Percentiles rank a stretch among this genome's conserved stretches.
Conservation (phyloP, 2,329 filamentous ascomycete species). For the Penicillium sp. region DNA sequence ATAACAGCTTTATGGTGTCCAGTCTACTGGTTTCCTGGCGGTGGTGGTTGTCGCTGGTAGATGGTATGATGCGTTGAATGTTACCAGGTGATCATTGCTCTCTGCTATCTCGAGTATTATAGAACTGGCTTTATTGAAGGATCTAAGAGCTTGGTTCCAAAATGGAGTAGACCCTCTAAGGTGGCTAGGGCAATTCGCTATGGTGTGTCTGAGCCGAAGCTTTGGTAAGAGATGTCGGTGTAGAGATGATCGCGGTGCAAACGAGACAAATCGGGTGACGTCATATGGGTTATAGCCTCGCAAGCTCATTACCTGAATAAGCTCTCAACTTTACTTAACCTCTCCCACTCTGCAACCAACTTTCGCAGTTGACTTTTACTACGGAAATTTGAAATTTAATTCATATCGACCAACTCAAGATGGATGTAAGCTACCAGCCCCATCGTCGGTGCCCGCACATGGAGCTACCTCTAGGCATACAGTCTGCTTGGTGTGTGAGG, state of each 20-base stretch:
- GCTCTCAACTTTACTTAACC: neutral
- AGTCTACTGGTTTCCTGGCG: no score
- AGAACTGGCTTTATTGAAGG: no score
- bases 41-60: no score
- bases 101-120: no score
- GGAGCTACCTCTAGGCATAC: neutral
- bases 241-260: conserved; percentile 1
- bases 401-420: neutral
- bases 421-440: conserved; percentile 10
- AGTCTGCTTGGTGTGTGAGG: neutral
- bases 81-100: no score
- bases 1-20: no score
- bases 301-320: neutral
- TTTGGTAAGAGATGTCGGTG: no score
- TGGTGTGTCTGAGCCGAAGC: no score
- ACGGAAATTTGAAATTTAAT: neutral
- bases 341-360: neutral
- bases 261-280: conserved; percentile 13
- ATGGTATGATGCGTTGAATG: no score
- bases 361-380: neutral
- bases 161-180: no score
- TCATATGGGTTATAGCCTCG: conserved; percentile 3
- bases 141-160: no score
- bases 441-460: neutral
- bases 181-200: no score